Conservation (phyloP, 805 yeast species). For the Ogataea naganishii region DNA sequence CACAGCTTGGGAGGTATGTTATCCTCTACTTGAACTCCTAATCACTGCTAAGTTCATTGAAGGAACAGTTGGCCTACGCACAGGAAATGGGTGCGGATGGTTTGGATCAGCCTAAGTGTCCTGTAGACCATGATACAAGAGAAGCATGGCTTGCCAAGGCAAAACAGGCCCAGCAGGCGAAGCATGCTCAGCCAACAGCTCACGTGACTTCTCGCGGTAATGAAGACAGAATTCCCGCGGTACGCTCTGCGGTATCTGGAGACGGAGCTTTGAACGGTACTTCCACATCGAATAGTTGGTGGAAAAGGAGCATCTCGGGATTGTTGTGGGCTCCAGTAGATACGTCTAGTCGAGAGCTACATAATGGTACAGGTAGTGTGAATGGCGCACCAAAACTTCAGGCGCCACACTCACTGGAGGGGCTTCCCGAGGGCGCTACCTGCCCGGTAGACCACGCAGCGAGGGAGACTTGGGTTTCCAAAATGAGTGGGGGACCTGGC, state of each 20-base stretch:
- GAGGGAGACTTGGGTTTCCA: conserved; percentile 27
- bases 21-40: too few species aligned
- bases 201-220: too few species aligned
- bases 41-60: too few species aligned
- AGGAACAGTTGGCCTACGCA: neutral
- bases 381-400: neutral
- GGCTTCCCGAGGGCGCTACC: conserved; percentile 15
- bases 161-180: conserved; percentile 10
- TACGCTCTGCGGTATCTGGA: too few species aligned
- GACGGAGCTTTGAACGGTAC: too few species aligned
- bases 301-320: conserved; percentile 5
- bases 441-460: conserved; percentile 33
- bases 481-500: conserved; percentile 3
- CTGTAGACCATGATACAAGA: conserved; percentile 59
- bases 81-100: conserved; percentile 5
- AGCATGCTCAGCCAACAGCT: too few species aligned
- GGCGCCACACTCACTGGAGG: conserved; percentile 7
- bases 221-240: too few species aligned
- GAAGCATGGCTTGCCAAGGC: conserved; percentile 45
- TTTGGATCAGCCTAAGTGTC: conserved; percentile 37
- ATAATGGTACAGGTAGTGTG: too few species aligned
- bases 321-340: conserved; percentile 18
- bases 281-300: too few species aligned
- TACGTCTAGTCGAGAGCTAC: too few species aligned
- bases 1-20: too few species aligned